Evolutionary conservation across 352 stramenopile species (phyloP).

Genomic region (Pythium diclinum): DNA sequence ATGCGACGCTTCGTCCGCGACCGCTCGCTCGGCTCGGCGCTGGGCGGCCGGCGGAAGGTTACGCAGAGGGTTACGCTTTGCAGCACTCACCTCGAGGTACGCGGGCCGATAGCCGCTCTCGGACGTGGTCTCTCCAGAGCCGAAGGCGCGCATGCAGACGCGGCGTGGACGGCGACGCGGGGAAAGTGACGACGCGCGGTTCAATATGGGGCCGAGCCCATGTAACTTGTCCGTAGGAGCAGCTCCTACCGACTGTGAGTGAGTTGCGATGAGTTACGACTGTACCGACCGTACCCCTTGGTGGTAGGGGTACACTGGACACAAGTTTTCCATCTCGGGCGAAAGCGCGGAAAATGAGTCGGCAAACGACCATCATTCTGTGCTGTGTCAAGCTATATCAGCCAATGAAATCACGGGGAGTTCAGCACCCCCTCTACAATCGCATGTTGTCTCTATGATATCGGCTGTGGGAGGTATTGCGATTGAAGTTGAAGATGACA

Average conservation of each 20-base stretch:
- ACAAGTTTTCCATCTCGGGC: neutral
- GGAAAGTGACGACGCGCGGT: neutral
- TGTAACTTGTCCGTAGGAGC: neutral
- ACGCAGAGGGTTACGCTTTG: neutral
- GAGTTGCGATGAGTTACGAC: neutral
- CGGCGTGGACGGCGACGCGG: neutral
- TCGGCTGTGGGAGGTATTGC: neutral
- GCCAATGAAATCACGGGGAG: neutral
- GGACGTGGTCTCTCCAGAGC: slow-evolving; percentile 13
- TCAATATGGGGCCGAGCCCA: neutral
- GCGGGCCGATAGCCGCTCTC: slow-evolving; percentile 1
- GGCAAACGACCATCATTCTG: slow-evolving; percentile 10
- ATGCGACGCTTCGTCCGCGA: neutral
- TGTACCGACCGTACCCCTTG: neutral
- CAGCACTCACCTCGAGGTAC: slow-evolving; percentile 4
- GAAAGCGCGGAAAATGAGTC: slow-evolving; percentile 14
- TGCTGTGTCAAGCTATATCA: neutral
- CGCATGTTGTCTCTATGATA: neutral
- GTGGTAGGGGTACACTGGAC: neutral
- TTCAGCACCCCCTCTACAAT: neutral
- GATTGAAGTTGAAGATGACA: neutral
- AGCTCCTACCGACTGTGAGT: too few relatives aligned
- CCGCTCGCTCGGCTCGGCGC: neutral
- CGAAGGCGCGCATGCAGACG: slow-evolving; percentile 1
- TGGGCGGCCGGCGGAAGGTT: neutral